phyloP scores from a whole-genome alignment of 257 asterid genomes.

The Fraxinus cuspidata region DNA sequence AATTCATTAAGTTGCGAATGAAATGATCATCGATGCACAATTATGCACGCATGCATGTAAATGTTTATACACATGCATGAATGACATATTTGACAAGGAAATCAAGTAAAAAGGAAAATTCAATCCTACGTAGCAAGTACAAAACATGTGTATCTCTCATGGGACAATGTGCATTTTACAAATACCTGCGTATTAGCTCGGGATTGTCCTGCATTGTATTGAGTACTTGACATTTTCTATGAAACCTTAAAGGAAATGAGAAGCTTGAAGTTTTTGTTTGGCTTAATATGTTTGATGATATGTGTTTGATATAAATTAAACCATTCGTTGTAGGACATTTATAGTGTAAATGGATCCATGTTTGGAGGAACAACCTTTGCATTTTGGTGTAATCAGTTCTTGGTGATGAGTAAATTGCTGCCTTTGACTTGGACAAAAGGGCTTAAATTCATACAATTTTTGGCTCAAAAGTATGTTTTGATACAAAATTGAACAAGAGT shows the following conservation, averaged over 20 bases:
- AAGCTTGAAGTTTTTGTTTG: neutral
- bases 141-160: neutral
- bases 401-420: slow-evolving; percentile 41
- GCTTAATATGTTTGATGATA: neutral
- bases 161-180: neutral
- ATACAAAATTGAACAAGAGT: no score
- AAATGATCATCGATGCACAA: neutral
- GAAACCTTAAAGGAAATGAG: neutral
- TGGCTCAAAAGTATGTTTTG: no score
- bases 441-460: neutral
- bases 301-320: slow-evolving; percentile 1
- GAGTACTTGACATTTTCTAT: slow-evolving; percentile 49
- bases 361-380: slow-evolving; percentile 5
- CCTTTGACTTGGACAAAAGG: slow-evolving; percentile 26
- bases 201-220: slow-evolving; percentile 50
- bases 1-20: neutral
- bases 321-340: slow-evolving; percentile 21
- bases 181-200: slow-evolving; percentile 41
- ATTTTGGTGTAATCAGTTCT: neutral
- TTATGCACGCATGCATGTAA: neutral
- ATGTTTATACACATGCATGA: neutral
- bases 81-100: neutral
- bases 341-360: slow-evolving; percentile 16
- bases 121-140: neutral
- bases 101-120: neutral